phyloP scores from a whole-genome alignment of 352 stramenopile species.

The Pythium aquatile region DNA sequence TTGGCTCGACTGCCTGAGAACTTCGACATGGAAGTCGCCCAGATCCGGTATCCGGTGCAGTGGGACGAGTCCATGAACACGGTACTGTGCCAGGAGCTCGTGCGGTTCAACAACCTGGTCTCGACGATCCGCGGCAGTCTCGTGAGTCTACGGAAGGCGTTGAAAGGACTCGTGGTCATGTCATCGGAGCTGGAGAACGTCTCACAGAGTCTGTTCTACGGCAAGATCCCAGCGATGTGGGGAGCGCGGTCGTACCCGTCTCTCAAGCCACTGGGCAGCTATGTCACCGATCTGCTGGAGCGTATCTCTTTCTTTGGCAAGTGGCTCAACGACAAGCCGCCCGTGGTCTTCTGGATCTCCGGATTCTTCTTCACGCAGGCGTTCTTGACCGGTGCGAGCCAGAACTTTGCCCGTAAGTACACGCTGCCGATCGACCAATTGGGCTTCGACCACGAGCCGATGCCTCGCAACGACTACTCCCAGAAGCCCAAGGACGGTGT shows the following conservation, averaged over 20 bases:
- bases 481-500: conserved; percentile 83
- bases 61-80: conserved; percentile 95
- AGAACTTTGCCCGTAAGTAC: conserved; percentile 94
- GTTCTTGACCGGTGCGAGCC: conserved; percentile 93
- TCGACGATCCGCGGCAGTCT: conserved; percentile 86
- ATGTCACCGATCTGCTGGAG: conserved; percentile 90
- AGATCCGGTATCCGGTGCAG: conserved; percentile 89
- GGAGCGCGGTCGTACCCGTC: conserved; percentile 91
- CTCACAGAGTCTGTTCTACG: conserved; percentile 89
- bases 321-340: conserved; percentile 89
- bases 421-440: conserved; percentile 90
- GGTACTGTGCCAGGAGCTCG: conserved; percentile 92
- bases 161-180: conserved; percentile 95
- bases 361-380: conserved; percentile 97
- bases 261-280: conserved; percentile 90
- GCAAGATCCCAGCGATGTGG: conserved; percentile 91
- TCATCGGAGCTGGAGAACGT: conserved; percentile 92
- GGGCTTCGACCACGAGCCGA: conserved; percentile 78
- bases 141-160: conserved; percentile 83
- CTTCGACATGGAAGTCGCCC: conserved; percentile 92
- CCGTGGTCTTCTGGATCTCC: conserved; percentile 92
- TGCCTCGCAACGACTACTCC: conserved; percentile 72
- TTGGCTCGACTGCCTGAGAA: conserved; percentile 80
- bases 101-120: conserved; percentile 92
- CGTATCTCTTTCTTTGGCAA: conserved; percentile 89